A percentile compares a stretch with the other conserved stretches of the same genome.
Conservation (phyloP, 257 asterid species). For the Gentiana straminea region DNA sequence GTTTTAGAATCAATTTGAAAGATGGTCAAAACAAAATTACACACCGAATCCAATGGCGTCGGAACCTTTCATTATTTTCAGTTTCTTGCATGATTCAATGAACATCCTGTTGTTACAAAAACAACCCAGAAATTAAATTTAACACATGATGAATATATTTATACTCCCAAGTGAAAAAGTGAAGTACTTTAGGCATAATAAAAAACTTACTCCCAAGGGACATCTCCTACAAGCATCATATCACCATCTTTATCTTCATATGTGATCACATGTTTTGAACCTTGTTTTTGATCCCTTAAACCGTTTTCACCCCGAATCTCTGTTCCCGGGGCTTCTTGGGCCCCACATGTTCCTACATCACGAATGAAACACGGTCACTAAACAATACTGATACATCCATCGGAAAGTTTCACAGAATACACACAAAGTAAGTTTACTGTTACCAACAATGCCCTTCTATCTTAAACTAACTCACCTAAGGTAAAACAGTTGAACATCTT, state of each 20-base stretch:
- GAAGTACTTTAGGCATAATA: too few species aligned
- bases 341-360: conserved; percentile 48
- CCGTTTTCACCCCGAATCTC: conserved; percentile 30
- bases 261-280: conserved; percentile 35
- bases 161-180: too few species aligned
- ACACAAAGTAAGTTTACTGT: too few species aligned
- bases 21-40: not conserved
- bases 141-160: too few species aligned
- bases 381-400: not conserved
- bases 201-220: conserved; percentile 27
- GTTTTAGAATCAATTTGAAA: too few species aligned
- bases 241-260: conserved; percentile 35
- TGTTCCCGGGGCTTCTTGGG: conserved; percentile 39
- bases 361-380: too few species aligned
- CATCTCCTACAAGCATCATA: conserved; percentile 31
- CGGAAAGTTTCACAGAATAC: too few species aligned
- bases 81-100: conserved; percentile 57
- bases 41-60: conserved; percentile 80
- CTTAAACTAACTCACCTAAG: conserved; percentile 21
- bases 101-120: conserved; percentile 38
- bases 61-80: conserved; percentile 71
- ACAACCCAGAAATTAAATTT: too few species aligned
- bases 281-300: conserved; percentile 36
- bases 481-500: conserved; percentile 85
- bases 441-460: too few species aligned